Conservation (phyloP, 2,329 filamentous ascomycete species). For the Hypoxylon sp. region DNA sequence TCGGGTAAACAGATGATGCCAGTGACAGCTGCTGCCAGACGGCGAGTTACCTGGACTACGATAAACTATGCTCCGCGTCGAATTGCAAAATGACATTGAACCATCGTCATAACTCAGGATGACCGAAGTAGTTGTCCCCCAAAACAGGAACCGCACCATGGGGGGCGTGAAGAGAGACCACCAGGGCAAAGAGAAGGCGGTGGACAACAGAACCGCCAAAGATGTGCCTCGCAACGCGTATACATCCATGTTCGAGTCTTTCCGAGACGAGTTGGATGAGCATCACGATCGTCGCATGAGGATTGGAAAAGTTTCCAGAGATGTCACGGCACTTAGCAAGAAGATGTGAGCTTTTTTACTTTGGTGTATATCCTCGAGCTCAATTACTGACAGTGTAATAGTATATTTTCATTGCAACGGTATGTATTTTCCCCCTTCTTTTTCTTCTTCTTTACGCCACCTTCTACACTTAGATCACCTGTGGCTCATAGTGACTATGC, state of each 20-base stretch:
- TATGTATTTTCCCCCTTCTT: conserved; percentile 55
- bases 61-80: conserved; percentile 4
- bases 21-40: neutral
- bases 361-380: neutral
- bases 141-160: conserved; percentile 52
- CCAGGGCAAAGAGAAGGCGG: conserved; percentile 64
- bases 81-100: conserved; percentile 16
- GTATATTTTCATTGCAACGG: conserved; percentile 89
- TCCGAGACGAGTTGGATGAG: conserved; percentile 90
- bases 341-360: conserved; percentile 79
- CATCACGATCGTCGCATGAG: conserved; percentile 94
- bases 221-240: conserved; percentile 63
- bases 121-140: conserved; percentile 50
- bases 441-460: neutral
- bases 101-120: conserved; percentile 34
- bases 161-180: conserved; percentile 67
- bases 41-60: neutral
- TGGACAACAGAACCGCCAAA: conserved; percentile 47
- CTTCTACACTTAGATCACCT: neutral
- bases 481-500: conserved; percentile 29
- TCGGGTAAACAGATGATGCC: conserved; percentile 19
- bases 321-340: conserved; percentile 95
- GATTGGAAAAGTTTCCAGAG: conserved; percentile 90
- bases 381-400: conserved; percentile 54
- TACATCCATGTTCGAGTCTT: conserved; percentile 85